Evolutionary conservation across 2,329 filamentous ascomycete genomes (phyloP).

Genomic region (Emergomyces orientalis): DNA sequence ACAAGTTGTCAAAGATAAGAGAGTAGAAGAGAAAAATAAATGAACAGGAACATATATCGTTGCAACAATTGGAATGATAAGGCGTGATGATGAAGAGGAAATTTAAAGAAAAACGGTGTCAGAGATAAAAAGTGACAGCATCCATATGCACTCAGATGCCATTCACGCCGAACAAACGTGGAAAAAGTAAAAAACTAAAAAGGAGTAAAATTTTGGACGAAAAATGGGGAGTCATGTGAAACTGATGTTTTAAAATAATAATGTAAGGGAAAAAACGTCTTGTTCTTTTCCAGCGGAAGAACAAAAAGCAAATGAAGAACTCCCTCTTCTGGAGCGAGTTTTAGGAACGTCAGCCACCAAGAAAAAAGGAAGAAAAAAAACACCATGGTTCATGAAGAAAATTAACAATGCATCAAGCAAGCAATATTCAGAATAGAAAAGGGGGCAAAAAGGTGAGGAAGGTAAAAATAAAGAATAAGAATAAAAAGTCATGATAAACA

Average conservation of each 20-base stretch:
- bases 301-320: neutral
- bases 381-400: neutral
- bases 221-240: neutral
- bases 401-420: neutral
- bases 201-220: neutral
- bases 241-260: too few species aligned
- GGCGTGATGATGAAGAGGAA: neutral
- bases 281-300: neutral
- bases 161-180: too few species aligned
- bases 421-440: neutral
- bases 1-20: neutral
- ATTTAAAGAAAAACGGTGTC: neutral
- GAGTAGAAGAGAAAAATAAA: neutral
- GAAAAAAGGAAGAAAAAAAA: neutral
- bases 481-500: neutral
- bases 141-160: too few species aligned
- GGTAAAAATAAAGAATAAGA: neutral
- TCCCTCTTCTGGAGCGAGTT: neutral
- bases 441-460: neutral
- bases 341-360: neutral
- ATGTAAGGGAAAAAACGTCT: neutral
- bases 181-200: neutral
- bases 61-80: neutral
- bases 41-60: neutral
- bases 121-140: neutral